Evolutionary conservation across 805 yeast genomes (phyloP), one percentile per base, ranked within the genome.

Genomic region (Ogataea salicorniae): DNA sequence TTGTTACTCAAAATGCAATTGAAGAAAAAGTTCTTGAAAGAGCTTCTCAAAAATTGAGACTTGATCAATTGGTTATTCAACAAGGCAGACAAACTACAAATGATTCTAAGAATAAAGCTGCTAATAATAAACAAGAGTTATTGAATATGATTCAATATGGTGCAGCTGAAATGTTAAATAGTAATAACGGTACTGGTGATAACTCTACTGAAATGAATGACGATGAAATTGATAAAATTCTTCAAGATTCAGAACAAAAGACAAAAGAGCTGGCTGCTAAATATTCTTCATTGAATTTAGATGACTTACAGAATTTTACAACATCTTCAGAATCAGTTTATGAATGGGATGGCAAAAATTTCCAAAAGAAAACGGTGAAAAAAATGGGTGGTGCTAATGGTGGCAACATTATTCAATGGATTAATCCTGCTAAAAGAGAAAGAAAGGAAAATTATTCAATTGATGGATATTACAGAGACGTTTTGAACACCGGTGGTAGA

Each of bases 21-120:
- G 99, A 92, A 62, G 99, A 92, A 64, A 92, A 92, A 59, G 97
- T 92, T 14, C 75, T 92, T 51, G 98, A 92, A 62, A 77, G 97
- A 49, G 99, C 99, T 0, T 95, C 97, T 0, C 97, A 91, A 61
- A 92, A 92, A 62, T 73, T 92, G 52, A 75, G 97, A 50, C 74
- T 92, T 51, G 99, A 92, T 68, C 97, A 92, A 62, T 76, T 92
- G 56, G 99, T 92, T 45, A 92, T 92, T 57, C 99, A 92, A 64
- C 98, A 92, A 62, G 97, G 96, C 6, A 73, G 91, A 49, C 91
- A 85, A 57, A 83, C 86, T 62, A 88, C 92, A 15, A 87, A 87
- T 48, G 60, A 59, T 22, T 48, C 53, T 17, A 71, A 67, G 46
- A 66, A 60, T 36, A 71, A 70, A 49, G 73, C 71, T 11, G 73